Evolutionary conservation across 139 green algal genomes (phyloP), one percentile per base, ranked within the genome.

Genomic region (Pleodorina starrii): DNA sequence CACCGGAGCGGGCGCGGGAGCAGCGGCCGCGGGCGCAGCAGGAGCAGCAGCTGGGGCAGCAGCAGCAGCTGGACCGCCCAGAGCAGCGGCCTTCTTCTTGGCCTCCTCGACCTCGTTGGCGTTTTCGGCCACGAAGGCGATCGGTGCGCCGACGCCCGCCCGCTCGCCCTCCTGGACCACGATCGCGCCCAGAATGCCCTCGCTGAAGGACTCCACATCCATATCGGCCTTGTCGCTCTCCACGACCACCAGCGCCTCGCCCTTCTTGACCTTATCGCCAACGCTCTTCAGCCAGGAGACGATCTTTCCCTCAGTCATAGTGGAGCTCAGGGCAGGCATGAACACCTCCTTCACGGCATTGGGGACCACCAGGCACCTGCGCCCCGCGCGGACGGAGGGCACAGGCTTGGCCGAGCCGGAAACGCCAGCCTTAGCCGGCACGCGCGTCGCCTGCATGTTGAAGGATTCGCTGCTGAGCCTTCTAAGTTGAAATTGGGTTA

Each of bases 141-240:
- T 99, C 38, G 98, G 84, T 5, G 93, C 93, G 43, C 98, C 98
- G 25, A 99, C 98, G 72, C 89, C 94, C 21, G 98, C 98, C 29
- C 96, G 92, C 86, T 97, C 98, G 59, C 98, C 96, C 68, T 98
- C 96, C 27, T 92, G 89, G 0, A 98, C 95, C 0, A 97, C 92
- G 46, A 99, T 97, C n/a, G 93, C 89, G 29, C 93, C 98, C 43
- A 99, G 91, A 88, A 97, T 97, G 57, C 98, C 98, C 32, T 98
- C 95, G 29, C 94, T 94, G 92, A 99, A 99, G 35, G 96, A 98
- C 93, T 99, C 98, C 2, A 99, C 98, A 88, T 99, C 97, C 98
- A 99, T 99, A 88, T 99, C 98, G 21, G 98, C 98, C 93, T 99
- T 99, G 93, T 99, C 98, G 12, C 96, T 98, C 95, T 99, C 98